Conservation (phyloP, 2,329 filamentous ascomycete genomes). For the Chlorencoelia australis region DNA sequence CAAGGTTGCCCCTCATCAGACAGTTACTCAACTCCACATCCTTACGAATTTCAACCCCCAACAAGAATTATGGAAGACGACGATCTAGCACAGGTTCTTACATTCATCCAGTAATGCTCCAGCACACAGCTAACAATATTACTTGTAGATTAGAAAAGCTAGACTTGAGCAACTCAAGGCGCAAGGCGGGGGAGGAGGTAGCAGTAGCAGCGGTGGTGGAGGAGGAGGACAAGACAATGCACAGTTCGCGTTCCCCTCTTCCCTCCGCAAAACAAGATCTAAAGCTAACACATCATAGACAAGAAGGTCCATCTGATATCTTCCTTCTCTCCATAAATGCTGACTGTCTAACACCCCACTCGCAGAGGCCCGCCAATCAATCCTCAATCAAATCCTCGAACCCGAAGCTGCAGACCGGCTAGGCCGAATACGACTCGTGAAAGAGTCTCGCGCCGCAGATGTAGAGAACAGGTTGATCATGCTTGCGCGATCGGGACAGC, state of each 20-base stretch:
- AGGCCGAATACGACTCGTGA: constrained; percentile 89
- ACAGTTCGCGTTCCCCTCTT: constrained; percentile 37
- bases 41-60: constrained; percentile 1
- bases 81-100: constrained; percentile 25
- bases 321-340: constrained; percentile 1
- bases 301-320: too few relatives aligned
- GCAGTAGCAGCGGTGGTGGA: constrained; percentile 35
- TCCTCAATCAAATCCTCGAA: constrained; percentile 87
- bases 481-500: constrained; percentile 79
- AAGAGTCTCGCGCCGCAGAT: constrained; percentile 79
- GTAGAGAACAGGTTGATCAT: constrained; percentile 89
- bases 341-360: constrained; percentile 11
- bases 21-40: too few relatives aligned
- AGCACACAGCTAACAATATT: neutral
- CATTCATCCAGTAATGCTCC: neutral
- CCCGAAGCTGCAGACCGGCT: constrained; percentile 90
- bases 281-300: constrained; percentile 25
- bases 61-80: constrained; percentile 25
- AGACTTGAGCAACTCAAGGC: constrained; percentile 89
- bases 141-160: constrained; percentile 70
- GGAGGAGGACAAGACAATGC: constrained; percentile 52
- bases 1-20: too few relatives aligned
- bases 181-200: constrained; percentile 43
- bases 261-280: constrained; percentile 11
- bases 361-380: constrained; percentile 62